Base-by-base conservation (phyloP, 805 yeast genomes). In the Nakazawaea peltata region DNA sequence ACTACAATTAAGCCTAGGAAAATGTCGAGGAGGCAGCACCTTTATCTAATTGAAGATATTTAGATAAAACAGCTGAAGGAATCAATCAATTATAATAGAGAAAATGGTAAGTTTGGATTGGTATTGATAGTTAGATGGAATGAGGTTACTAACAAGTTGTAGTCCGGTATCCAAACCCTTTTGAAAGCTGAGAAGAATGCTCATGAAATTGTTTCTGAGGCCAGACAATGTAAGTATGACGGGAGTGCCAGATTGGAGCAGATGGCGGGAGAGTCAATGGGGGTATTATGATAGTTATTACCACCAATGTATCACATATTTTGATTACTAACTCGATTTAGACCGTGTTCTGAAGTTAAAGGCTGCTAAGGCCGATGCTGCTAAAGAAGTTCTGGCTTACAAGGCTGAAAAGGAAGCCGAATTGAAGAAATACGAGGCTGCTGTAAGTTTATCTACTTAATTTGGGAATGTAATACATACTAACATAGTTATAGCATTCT, bases 301-400 rank as follows among this genome's bases (percentile, higher is more conserved):
- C n/a, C n/a, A n/a, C n/a, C n/a, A n/a, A n/a, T n/a, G n/a, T n/a
- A n/a, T n/a, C n/a, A n/a, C 23, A 8, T 21, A 21, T 21, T 10
- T 7, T 23, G 7, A 18, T 16, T 21, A 34, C 33, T 30, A 32
- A 37, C 28, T 11, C 28, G 9, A 22, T 26, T 41, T 30, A 68
- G 75, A 81, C 66, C 85, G 95, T 61, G 72, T 92, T 28, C 80
- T 75, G 47, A 82, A 87, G 46, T 71, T 92, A 57, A 92, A 90
- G 74, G 88, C 92, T 31, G 95, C 97, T 35, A 90, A 87, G 67
- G 65, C 80, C 17, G 97, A 92, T 57, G 98, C 98, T 25, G 81
- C 86, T 44, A 64, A 69, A 38, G 98, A 92, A 61, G 85, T 92
- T 50, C 82, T 78, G 45, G 79, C 76, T 38, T 92, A 92, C 73